Conservation (phyloP, 2,329 filamentous ascomycete species). For the Stemphylium vesicarium region DNA sequence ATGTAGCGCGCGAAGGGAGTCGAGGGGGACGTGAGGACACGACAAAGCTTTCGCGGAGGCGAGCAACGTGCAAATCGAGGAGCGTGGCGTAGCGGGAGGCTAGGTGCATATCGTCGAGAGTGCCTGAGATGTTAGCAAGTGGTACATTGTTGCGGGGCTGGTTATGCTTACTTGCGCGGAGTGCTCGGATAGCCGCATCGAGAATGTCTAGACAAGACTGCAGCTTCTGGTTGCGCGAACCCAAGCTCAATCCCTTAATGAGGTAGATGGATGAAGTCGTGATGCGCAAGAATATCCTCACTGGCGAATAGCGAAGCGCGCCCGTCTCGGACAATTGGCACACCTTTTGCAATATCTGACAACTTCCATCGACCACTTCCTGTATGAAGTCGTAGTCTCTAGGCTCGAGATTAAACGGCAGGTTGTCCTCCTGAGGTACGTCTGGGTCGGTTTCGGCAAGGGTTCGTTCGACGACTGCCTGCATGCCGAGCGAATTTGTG, state of each 20-base stretch:
- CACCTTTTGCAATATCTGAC: constrained; percentile 59
- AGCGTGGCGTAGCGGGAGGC: constrained; percentile 59
- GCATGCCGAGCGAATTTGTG: constrained; percentile 59
- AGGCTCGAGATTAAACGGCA: constrained; percentile 54
- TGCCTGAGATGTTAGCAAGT: constrained; percentile 33
- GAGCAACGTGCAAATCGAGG: constrained; percentile 51
- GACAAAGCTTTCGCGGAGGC: constrained; percentile 46
- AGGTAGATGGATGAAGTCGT: constrained; percentile 63
- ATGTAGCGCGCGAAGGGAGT: constrained; percentile 39
- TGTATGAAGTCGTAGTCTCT: constrained; percentile 63
- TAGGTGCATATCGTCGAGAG: constrained; percentile 60
- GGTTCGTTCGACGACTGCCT: constrained; percentile 63
- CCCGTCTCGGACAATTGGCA: constrained; percentile 56
- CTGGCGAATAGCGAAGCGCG: constrained; percentile 59
- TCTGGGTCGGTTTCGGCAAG: constrained; percentile 50
- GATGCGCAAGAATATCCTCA: constrained; percentile 61
- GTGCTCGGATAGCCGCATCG: constrained; percentile 56
- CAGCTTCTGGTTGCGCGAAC: constrained; percentile 57
- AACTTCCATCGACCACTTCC: constrained; percentile 62
- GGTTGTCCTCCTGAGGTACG: constrained; percentile 46
- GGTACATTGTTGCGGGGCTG: not conserved
- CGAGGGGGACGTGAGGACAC: constrained; percentile 46
- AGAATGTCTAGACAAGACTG: constrained; percentile 57
- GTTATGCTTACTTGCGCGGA: constrained; percentile 49
- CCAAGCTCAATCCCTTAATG: constrained; percentile 59